phyloP scores from a whole-genome alignment of 345 rosid species.

The Lumnitzera littorea region DNA sequence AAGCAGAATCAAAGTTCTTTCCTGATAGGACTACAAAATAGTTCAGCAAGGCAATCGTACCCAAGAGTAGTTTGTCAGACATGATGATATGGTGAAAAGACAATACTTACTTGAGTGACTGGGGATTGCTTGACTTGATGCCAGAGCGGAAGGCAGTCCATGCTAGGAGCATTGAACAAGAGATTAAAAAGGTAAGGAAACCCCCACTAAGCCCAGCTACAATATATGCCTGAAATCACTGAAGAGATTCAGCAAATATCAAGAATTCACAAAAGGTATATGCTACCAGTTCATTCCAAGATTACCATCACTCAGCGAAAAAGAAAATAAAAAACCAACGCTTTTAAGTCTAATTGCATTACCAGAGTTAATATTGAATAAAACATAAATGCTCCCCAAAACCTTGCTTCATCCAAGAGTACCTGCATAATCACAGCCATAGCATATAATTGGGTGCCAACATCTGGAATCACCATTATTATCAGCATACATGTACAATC shows the following conservation, averaged over 20 bases:
- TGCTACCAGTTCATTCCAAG: conserved; percentile 1
- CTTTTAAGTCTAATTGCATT: conserved; percentile 14
- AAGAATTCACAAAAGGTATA: conserved; percentile 4
- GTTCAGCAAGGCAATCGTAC: too few species aligned
- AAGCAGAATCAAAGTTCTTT: too few species aligned
- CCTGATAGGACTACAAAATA: too few species aligned
- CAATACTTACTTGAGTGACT: conserved; percentile 46
- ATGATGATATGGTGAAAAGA: background rate
- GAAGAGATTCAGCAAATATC: conserved; percentile 20
- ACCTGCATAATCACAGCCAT: conserved; percentile 39
- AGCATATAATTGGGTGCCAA: conserved; percentile 3
- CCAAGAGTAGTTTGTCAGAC: background rate
- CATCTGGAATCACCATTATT: too few species aligned
- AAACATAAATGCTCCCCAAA: conserved; percentile 97
- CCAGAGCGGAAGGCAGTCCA: conserved; percentile 63
- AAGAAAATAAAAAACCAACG: conserved; percentile 1
- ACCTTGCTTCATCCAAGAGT: conserved; percentile 67
- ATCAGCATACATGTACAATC: too few species aligned
- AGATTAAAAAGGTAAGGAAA: conserved; percentile 55
- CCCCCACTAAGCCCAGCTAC: conserved; percentile 84
- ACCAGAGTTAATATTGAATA: conserved; percentile 69
- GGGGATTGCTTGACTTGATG: conserved; percentile 36
- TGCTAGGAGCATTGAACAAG: conserved; percentile 66
- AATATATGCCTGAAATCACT: conserved; percentile 60
- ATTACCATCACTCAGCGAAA: background rate